phyloP scores from a whole-genome alignment of 164 flowering plant genomes.

The Vitis rotundifolia region DNA sequence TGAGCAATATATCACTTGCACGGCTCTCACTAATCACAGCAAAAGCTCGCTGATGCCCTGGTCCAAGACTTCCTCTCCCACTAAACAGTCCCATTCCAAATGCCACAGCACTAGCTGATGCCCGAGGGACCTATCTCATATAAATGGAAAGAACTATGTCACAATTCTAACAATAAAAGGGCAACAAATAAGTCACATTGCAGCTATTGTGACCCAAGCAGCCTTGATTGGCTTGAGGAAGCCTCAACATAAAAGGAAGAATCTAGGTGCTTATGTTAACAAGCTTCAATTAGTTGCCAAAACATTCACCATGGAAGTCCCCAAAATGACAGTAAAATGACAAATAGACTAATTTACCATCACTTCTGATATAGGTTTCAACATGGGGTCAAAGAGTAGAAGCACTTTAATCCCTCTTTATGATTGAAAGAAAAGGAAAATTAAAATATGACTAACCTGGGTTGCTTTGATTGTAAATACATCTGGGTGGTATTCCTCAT shows the following conservation, averaged over 20 bases:
- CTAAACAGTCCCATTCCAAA: constrained; percentile 91
- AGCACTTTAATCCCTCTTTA: too few species aligned
- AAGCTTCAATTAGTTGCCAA: too few species aligned
- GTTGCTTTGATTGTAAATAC: constrained; percentile 69
- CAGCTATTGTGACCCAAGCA: too few species aligned
- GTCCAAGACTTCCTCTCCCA: constrained; percentile 78
- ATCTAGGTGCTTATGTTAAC: too few species aligned
- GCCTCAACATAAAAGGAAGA: too few species aligned
- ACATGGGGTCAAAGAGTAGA: too few species aligned
- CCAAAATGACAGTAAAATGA: too few species aligned
- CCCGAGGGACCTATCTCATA: constrained; percentile 71
- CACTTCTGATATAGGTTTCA: too few species aligned
- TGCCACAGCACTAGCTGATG: constrained; percentile 99
- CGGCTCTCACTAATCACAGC: constrained; percentile 90
- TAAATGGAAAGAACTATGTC: constrained; percentile 7
- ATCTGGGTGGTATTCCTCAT: constrained; percentile 84
- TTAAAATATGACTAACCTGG: constrained; percentile 48
- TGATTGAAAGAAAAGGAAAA: not conserved
- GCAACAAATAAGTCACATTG: not conserved
- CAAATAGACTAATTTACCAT: too few species aligned
- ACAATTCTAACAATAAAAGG: not conserved
- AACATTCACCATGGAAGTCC: too few species aligned
- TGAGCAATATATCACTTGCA: constrained; percentile 86
- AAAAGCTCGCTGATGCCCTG: constrained; percentile 83
- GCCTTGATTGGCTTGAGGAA: too few species aligned